Evolutionary conservation across 768 basidiomycete genomes (phyloP), one percentile per base, ranked within the genome.

Genomic region (Termitomyces sp.): DNA sequence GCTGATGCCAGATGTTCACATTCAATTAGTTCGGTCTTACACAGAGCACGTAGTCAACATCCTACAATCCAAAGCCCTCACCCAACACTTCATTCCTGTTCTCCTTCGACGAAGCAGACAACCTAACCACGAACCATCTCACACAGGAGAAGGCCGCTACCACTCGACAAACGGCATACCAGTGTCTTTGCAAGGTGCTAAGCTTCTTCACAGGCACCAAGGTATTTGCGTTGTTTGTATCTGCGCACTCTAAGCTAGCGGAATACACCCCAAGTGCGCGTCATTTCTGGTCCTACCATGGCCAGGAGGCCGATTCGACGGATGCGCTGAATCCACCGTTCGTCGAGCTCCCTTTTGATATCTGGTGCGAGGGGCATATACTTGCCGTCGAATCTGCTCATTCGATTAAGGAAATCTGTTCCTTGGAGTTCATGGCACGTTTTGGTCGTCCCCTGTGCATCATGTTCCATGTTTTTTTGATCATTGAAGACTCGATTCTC

Each of bases 331-430:
- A 53, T 18, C 27, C 51, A 9, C 57, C 56, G 3, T 57, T 50
- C 9, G 56, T 57, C 7, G 48, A 57, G 27, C 33, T 57, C 20
- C 56, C 56, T 50, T 57, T 57, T 44, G 56, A 57, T 26, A 10
- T 48, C n/a, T 36, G 46, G 27, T 12, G 8, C 16, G 13, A 7
- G 13, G 32, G 47, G 14, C 6, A 27, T 3, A 13, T 22, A 34
- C 10, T 33, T 9, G 22, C 33, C 18, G 18, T 3, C 14, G 47
- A 56, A 24, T 47, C 30, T 5, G 8, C 26, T 39, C 36, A 56
- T 43, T 33, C 55, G 12, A 5, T 32, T 2, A 30, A 50, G 2
- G 55, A 56, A 14, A 20, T 48, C 12, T 33, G 30, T 24, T 30
- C 55, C 5, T 18, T 50, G 20, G 4, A 39, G 24, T 50, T 40